Base-by-base conservation (phyloP, 129 eudicot species). In the Centrapalus pauciflorus region DNA sequence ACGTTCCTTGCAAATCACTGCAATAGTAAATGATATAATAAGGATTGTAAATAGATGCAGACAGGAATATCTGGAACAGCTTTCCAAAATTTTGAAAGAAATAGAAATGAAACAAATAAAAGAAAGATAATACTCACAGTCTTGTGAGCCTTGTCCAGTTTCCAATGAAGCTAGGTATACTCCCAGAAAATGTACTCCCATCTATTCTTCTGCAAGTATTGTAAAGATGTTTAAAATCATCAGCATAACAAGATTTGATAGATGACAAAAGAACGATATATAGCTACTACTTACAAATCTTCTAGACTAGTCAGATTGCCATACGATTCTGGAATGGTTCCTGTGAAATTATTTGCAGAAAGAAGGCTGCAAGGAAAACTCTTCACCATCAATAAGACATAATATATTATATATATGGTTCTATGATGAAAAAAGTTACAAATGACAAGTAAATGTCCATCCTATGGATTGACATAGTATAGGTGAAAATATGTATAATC, bases 1-100 rank as follows among this genome's bases (percentile, higher is more conserved):
- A 66, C n/a, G 97, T 82, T 74, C 97, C 97, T 80, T 87, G 97
- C 66, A 76, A 49, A 69, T 84, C 83, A 70, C 97, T 90, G 83
- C 66, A 74, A n/a, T 14, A 14, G 25, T 16, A 30, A 41, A 69
- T 17, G 67, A 41, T 43, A 28, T 17, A 26, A 70, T 29, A 14
- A 71, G 16, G 13, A 24, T 25, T 25, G 38, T 13, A 34, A 7
- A 30, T 28, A 50, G 16, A 65, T 72, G 70, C 50, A 29, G 50
- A 7, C 28, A 46, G 25, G 23, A 7, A 16, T 46, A 45, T 23
- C n/a, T 64, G 46, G 32, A 43, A 65, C 12, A 13, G 35, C 21
- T 46, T 60, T 25, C 7, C 24, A 35, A 52, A 17, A 64, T 7
- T 3, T 1, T 27, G 4, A 26, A 27, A 26, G 29, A 19, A 48